Conservation (phyloP, 108 stramenopile genomes). For the Discostella stelligeroides region DNA sequence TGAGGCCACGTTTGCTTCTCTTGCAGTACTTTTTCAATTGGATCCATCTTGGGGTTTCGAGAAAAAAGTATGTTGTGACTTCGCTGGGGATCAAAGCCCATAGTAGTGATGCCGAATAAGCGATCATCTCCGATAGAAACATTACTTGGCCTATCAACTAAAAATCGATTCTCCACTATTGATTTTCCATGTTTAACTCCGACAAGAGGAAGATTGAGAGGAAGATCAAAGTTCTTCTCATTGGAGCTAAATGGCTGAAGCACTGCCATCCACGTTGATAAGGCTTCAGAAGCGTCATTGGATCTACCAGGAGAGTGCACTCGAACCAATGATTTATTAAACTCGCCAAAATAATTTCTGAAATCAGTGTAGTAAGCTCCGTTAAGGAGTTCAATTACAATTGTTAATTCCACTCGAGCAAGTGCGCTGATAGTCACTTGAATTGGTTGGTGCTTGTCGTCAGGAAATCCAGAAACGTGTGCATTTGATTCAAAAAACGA, state of each 20-base stretch:
- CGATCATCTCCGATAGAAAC: conserved; percentile 47
- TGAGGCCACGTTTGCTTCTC: conserved; percentile 14
- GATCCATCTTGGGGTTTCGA: conserved; percentile 2
- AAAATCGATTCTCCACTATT: conserved; percentile 41
- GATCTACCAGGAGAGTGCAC: conserved; percentile 62
- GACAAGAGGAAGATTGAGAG: conserved; percentile 72
- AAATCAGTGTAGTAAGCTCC: conserved; percentile 80
- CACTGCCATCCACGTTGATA: conserved; percentile 62
- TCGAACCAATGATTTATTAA: conserved; percentile 51
- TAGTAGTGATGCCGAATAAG: conserved; percentile 1
- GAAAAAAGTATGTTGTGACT: neutral
- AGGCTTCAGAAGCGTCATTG: conserved; percentile 15
- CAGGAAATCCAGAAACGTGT: conserved; percentile 55
- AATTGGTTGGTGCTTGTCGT: conserved; percentile 77
- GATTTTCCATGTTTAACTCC: conserved; percentile 7
- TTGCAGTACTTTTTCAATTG: conserved; percentile 13
- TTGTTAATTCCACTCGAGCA: conserved; percentile 56
- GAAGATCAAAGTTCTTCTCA: conserved; percentile 57
- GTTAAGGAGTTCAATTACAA: conserved; percentile 75
- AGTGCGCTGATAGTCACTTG: conserved; percentile 70
- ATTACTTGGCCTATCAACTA: conserved; percentile 55
- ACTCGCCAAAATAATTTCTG: conserved; percentile 44
- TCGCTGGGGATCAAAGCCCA: conserved; percentile 1
- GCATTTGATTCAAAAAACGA: conserved; percentile 39
- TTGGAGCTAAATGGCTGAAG: conserved; percentile 53